Evolutionary conservation across 495 filamentous ascomycete species (phyloP), one percentile per base, ranked within the genome.

Genomic region (Hypoxylon perforatum): DNA sequence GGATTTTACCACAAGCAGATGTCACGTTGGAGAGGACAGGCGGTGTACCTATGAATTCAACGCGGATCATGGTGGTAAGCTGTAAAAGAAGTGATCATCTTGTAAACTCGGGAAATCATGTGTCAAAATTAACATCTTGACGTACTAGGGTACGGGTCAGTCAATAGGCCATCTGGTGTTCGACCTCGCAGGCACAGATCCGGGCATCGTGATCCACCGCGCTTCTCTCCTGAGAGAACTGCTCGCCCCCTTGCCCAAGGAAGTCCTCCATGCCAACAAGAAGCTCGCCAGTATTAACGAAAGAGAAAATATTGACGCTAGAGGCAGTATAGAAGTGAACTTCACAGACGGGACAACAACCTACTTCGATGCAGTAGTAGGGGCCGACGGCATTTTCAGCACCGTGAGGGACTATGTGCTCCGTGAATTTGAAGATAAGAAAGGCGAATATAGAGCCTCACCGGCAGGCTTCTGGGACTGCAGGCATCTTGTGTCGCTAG

Each of bases 351-450:
- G 25, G 25, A 28, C 25, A 28, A 28, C 25, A 28, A 15, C 45
- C 8, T 9, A 41, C 15, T 60, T 54, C 33, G 63, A 67, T 41
- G 50, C 48, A 5, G 48, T 67, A 10, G 52, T 68, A 21, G 65
- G 65, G 4, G 65, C 57, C 14, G 65, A 68, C 36, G 65, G 65
- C 14, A 57, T 68, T 2, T 54, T 52, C 30, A 54, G 65, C 38
- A 21, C n/a, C 1, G 65, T 68, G 2, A 50, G 65, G 2, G 46
- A 57, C n/a, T 28, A 52, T 11, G 52, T 68, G 0, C 39, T 63
- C 1, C 10, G 25, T 28, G 25, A 28, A 7, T 28, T 28, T 7
- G 3, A 44, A 3, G 49, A 39, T 14, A 4, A 14, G 1, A 56
- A 17, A 14, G 14, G 19, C n/a, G 51, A 55, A 4, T 25, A 22